Evolutionary conservation across 192 early-diverging fungal species (phyloP).

Genomic region (Dispira parvispora): DNA sequence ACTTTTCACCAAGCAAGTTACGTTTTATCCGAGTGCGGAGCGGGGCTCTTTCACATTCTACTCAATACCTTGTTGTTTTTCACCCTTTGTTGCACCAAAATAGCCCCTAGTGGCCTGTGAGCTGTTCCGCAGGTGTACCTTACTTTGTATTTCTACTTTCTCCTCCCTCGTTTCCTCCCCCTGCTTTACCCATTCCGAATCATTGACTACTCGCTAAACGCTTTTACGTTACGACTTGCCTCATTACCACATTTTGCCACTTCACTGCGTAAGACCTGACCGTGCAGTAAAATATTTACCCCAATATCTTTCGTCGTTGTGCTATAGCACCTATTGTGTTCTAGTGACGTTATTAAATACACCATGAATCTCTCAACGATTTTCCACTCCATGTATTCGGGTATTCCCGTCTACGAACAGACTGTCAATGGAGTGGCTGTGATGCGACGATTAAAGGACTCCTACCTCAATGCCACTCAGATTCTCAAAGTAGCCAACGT

Average conservation of each 20-base stretch:
- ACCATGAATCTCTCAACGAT: constrained; percentile 23
- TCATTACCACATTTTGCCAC: neutral
- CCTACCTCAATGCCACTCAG: constrained; percentile 93
- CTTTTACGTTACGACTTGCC: neutral
- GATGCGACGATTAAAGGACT: constrained; percentile 68
- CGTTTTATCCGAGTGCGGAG: no score
- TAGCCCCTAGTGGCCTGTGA: no score
- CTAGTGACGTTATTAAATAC: neutral
- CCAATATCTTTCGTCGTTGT: neutral
- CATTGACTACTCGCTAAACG: neutral
- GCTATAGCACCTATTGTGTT: neutral
- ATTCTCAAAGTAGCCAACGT: constrained; percentile 93
- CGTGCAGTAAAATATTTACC: neutral
- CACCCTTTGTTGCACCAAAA: no score
- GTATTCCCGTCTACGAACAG: constrained; percentile 92
- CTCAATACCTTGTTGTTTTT: no score
- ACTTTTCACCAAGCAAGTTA: no score
- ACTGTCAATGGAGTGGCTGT: constrained; percentile 58
- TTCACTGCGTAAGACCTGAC: neutral
- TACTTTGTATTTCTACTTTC: no score
- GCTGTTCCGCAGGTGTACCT: no score
- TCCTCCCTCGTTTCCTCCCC: no score
- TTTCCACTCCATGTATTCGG: constrained; percentile 83
- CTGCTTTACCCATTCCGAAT: no score
- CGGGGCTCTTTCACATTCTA: no score